Evolutionary conservation across 352 stramenopile genomes (phyloP), one percentile per base, ranked within the genome.

Genomic region (Thraustochytrium striatum): DNA sequence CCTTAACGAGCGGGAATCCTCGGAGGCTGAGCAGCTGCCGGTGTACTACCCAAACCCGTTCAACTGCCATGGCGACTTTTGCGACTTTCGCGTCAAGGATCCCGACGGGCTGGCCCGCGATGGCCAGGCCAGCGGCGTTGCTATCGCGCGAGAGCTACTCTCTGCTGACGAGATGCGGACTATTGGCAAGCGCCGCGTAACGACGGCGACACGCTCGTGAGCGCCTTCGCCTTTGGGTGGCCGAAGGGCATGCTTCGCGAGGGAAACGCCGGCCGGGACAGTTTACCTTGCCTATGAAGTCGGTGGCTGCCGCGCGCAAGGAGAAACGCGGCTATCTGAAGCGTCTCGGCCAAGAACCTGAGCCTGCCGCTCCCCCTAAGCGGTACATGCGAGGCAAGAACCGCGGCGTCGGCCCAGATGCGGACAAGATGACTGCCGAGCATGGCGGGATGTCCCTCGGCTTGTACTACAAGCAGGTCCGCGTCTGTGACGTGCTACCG

Each of bases 221-320:
- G n/a, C n/a, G n/a, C n/a, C n/a, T n/a, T n/a, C n/a, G n/a, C n/a
- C n/a, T n/a, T n/a, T n/a, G n/a, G n/a, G n/a, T n/a, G n/a, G n/a
- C n/a, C n/a, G n/a, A n/a, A n/a, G n/a, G n/a, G n/a, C n/a, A n/a
- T n/a, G n/a, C n/a, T n/a, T n/a, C n/a, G n/a, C n/a, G n/a, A n/a
- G n/a, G n/a, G n/a, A n/a, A n/a, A n/a, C n/a, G n/a, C n/a, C n/a
- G n/a, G n/a, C n/a, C n/a, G n/a, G n/a, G n/a, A n/a, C n/a, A n/a
- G n/a, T n/a, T n/a, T n/a, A n/a, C n/a, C n/a, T n/a, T n/a, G n/a
- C 65, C 65, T 3, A 75, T 75, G 65, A 75, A 75, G 25, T 75
- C 65, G 5, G 50, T 75, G 19, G 65, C 65, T 7, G 39, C 61
- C 32, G 65, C 65, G 21, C 43, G 65, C 30, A 75, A 75, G 36